phyloP scores from a whole-genome alignment of 176 grass and related monocot genomes.

The Eragrostis nindensis region DNA sequence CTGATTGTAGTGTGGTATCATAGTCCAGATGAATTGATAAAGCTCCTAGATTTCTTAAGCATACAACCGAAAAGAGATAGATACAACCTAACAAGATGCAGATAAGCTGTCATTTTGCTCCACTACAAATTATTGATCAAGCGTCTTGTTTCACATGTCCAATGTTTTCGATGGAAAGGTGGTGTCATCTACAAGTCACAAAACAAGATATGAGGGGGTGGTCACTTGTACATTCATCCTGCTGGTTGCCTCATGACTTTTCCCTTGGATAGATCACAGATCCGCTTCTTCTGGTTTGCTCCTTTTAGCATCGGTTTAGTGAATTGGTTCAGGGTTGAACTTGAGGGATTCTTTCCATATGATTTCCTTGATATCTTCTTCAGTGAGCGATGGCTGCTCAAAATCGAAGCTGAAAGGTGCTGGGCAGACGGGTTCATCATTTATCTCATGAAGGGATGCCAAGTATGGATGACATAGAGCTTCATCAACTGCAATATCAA shows the following conservation, averaged over 20 bases:
- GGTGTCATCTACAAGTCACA: background rate
- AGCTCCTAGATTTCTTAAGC: slow-evolving; percentile 27
- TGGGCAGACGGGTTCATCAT: slow-evolving; percentile 79
- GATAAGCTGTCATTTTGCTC: slow-evolving; percentile 35
- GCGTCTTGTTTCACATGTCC: slow-evolving; percentile 39
- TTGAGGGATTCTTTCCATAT: slow-evolving; percentile 95
- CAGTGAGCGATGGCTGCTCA: slow-evolving; percentile 89
- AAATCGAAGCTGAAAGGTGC: slow-evolving; percentile 94
- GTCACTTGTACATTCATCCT: background rate
- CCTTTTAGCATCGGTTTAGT: slow-evolving; percentile 29
- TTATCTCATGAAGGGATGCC: slow-evolving; percentile 81
- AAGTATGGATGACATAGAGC: slow-evolving; percentile 88
- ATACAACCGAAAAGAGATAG: slow-evolving; percentile 41
- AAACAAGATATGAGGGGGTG: slow-evolving; percentile 34
- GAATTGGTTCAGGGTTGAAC: slow-evolving; percentile 86
- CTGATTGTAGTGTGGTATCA: slow-evolving; percentile 14
- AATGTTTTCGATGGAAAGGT: slow-evolving; percentile 11
- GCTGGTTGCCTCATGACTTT: slow-evolving; percentile 38
- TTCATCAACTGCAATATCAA: slow-evolving; percentile 68
- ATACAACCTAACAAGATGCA: slow-evolving; percentile 49
- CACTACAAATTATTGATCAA: slow-evolving; percentile 65
- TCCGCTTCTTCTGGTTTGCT: slow-evolving; percentile 1
- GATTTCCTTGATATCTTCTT: slow-evolving; percentile 96
- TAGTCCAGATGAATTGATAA: slow-evolving; percentile 31
- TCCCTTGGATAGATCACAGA: slow-evolving; percentile 4